A percentile compares a stretch with the other conserved stretches of the same genome.
Evolutionary conservation across 805 yeast genomes (phyloP).

Genomic region (Hemisphaericaspora nanyangensis): DNA sequence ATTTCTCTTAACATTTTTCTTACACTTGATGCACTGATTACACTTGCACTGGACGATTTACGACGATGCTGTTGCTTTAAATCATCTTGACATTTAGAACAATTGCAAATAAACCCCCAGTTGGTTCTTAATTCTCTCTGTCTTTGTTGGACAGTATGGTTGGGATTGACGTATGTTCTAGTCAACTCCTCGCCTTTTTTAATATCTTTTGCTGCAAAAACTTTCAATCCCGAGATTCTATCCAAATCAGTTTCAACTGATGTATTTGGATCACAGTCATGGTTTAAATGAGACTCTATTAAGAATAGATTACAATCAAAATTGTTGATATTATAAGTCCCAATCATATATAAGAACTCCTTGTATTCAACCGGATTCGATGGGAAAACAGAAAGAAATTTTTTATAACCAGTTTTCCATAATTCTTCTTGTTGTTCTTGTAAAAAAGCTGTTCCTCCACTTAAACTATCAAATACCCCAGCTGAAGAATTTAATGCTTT

Average conservation of each 20-base stretch:
- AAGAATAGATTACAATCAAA: conserved; percentile 59
- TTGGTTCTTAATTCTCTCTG: conserved; percentile 62
- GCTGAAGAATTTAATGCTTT: conserved; percentile 54
- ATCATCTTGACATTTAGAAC: conserved; percentile 63
- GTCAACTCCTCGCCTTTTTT: conserved; percentile 63
- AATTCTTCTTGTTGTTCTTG: conserved; percentile 53
- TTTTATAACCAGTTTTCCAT: conserved; percentile 56
- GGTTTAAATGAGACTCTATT: conserved; percentile 69
- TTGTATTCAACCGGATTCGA: conserved; percentile 37
- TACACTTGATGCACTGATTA: conserved; percentile 30
- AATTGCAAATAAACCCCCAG: conserved; percentile 76
- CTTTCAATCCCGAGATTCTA: conserved; percentile 53
- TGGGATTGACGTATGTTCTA: conserved; percentile 68
- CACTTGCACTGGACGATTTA: conserved; percentile 33
- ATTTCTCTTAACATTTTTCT: conserved; percentile 43
- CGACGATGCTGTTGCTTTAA: conserved; percentile 41
- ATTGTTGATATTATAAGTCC: conserved; percentile 73
- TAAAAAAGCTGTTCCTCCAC: conserved; percentile 51
- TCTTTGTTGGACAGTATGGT: conserved; percentile 57
- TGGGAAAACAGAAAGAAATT: conserved; percentile 50
- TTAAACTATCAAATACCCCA: conserved; percentile 49
- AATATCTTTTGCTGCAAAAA: conserved; percentile 57
- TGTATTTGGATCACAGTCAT: conserved; percentile 71
- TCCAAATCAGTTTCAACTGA: conserved; percentile 41
- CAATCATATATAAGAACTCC: conserved; percentile 58